phyloP scores from a whole-genome alignment of 129 eudicot genomes.

The Mikania micrantha region DNA sequence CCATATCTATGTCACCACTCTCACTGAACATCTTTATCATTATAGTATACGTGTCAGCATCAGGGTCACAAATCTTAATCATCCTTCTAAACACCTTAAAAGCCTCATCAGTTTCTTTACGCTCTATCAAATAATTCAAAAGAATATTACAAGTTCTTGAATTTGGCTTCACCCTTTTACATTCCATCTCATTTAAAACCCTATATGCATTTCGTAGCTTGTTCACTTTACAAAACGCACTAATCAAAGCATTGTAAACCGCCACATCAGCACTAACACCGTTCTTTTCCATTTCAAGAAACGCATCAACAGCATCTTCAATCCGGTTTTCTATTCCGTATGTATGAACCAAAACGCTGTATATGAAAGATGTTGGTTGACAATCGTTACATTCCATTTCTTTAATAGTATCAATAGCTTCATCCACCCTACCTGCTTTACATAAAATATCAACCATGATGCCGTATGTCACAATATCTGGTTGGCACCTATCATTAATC shows the following conservation, averaged over 20 bases:
- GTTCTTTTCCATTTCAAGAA: conserved; percentile 81
- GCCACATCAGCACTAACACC: conserved; percentile 71
- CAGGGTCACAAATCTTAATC: conserved; percentile 75
- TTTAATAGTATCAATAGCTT: conserved; percentile 56
- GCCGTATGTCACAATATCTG: conserved; percentile 85
- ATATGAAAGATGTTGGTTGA: conserved; percentile 77
- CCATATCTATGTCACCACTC: conserved; percentile 53
- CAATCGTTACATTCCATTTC: conserved; percentile 63
- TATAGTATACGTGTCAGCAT: conserved; percentile 83
- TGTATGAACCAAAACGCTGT: conserved; percentile 81
- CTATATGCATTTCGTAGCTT: conserved; percentile 56
- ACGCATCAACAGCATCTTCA: conserved; percentile 78
- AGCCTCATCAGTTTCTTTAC: conserved; percentile 67
- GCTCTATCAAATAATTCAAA: conserved; percentile 59
- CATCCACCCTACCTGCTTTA: conserved; percentile 83
- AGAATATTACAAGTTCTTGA: conserved; percentile 87
- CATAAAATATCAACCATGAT: conserved; percentile 91
- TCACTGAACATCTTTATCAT: conserved; percentile 91
- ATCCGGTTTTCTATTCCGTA: conserved; percentile 83
- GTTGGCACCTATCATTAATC: conserved; percentile 53
- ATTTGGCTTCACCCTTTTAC: conserved; percentile 70
- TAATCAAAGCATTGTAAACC: conserved; percentile 74
- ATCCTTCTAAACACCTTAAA: conserved; percentile 71
- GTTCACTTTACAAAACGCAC: conserved; percentile 89
- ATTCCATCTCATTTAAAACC: conserved; percentile 76